Base-by-base conservation (phyloP, 208 protist species). In the Willaertia magna region DNA sequence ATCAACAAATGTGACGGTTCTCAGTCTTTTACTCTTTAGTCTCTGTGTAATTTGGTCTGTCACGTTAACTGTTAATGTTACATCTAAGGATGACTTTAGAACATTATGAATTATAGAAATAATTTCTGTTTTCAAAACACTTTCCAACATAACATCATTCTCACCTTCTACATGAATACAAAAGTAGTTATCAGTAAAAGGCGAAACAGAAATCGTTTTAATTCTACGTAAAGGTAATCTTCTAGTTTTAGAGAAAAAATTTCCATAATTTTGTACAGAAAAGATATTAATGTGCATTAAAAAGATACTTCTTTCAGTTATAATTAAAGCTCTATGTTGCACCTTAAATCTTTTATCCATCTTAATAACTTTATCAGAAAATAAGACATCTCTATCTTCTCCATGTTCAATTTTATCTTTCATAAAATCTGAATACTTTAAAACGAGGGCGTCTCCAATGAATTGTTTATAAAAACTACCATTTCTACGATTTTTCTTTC, bases 401-500 rank as follows among this genome's bases (percentile, higher is more conserved):
- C 34, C 43, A 14, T 39, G 9, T 55, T 83, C 40, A 11, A 43
- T 55, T 47, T 47, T 30, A 30, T n/a, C 20, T 22, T 39, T 83
- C 11, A 34, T 51, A 34, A 84, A n/a, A 16, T 44, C 26, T n/a
- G 34, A 9, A 30, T 67, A 18, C 20, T 84, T 30, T 26, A 18
- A 18, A 11, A 67, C 4, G 2, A 84, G n/a, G n/a, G 52, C 46
- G 16, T 84, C 79, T 18, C 48, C 46, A 1, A 67, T 4, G 74
- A 84, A 67, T n/a, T 44, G n/a, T 67, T 49, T 67, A 34, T 59
- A 14, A 34, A 84, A 40, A 46, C 34, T 47, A 43, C 52, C 20
- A 34, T 46, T 52, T 84, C 79, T 59, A 74, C 79, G 67, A 4
- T 84, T 26, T 20, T 84, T 84, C 18, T 84, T 74, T n/a, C 49